Percentiles rank a stretch among this genome's conserved stretches.
Evolutionary conservation across 495 filamentous ascomycete species (phyloP).

Genomic region (Tuber brumale): DNA sequence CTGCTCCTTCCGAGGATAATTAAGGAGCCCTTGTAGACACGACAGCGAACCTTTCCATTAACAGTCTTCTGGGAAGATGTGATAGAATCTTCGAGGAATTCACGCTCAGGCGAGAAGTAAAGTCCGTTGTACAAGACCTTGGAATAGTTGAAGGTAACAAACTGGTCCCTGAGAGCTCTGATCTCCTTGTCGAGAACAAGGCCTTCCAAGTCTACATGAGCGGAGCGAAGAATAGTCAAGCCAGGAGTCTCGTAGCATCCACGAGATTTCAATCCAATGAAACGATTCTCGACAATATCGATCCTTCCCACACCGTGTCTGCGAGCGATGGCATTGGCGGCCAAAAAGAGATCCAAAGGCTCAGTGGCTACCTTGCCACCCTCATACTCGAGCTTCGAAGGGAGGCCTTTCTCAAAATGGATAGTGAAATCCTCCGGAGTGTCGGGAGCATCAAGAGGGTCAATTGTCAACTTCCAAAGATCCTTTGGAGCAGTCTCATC

Average conservation of each 20-base stretch:
- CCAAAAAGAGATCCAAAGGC: slow-evolving; percentile 70
- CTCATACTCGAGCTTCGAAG: slow-evolving; percentile 60
- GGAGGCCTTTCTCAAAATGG: slow-evolving; percentile 78
- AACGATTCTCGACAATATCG: slow-evolving; percentile 88
- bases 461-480: slow-evolving; percentile 79
- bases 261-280: slow-evolving; percentile 76
- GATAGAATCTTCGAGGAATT: slow-evolving; percentile 69
- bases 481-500: slow-evolving; percentile 61
- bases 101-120: slow-evolving; percentile 74
- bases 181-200: slow-evolving; percentile 80
- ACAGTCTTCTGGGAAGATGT: slow-evolving; percentile 62
- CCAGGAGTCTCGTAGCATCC: slow-evolving; percentile 85
- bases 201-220: slow-evolving; percentile 78
- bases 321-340: slow-evolving; percentile 69
- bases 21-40: slow-evolving; percentile 69
- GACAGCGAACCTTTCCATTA: slow-evolving; percentile 64
- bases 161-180: slow-evolving; percentile 75
- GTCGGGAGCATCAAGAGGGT: slow-evolving; percentile 70
- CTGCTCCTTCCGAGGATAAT: slow-evolving; percentile 67
- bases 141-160: slow-evolving; percentile 69
- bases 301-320: slow-evolving; percentile 76
- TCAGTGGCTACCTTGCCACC: slow-evolving; percentile 64
- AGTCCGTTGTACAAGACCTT: slow-evolving; percentile 74
- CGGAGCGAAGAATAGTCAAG: slow-evolving; percentile 65
- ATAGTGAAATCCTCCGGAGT: slow-evolving; percentile 69